A percentile compares a stretch with the other conserved stretches of the same genome.
Conservation (phyloP, 495 filamentous ascomycete species). For the Evernia prunastri region DNA sequence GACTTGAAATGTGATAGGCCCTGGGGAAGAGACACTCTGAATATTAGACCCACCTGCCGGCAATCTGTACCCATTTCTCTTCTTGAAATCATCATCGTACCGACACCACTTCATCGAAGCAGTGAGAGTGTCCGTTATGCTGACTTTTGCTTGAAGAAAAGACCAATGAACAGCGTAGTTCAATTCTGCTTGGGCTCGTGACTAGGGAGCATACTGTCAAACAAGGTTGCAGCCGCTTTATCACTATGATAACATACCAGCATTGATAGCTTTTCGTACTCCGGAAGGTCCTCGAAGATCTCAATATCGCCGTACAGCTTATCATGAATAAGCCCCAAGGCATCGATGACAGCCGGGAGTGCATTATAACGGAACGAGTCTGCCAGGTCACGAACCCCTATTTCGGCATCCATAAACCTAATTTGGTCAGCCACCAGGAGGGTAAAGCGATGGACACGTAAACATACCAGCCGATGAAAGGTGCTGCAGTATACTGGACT, state of each 20-base stretch:
- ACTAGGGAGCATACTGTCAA: neutral
- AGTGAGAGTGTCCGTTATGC: constrained; percentile 26
- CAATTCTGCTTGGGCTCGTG: constrained; percentile 27
- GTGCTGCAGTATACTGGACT: constrained; percentile 30
- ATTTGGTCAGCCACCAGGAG: neutral
- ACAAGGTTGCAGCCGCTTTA: neutral
- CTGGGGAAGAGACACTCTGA: too few relatives aligned
- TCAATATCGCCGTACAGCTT: constrained; percentile 14
- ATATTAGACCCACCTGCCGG: too few relatives aligned
- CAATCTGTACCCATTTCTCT: constrained; percentile 26
- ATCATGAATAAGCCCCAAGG: constrained; percentile 9
- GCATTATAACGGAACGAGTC: constrained; percentile 28
- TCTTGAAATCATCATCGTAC: constrained; percentile 26
- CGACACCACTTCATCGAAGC: constrained; percentile 29
- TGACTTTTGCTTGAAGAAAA: constrained; percentile 21
- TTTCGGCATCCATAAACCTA: constrained; percentile 31
- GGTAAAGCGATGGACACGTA: neutral
- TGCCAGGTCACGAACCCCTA: constrained; percentile 26
- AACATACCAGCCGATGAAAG: constrained; percentile 31
- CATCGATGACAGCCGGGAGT: constrained; percentile 22
- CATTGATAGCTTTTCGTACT: constrained; percentile 27
- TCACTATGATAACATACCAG: constrained; percentile 1
- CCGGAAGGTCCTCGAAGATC: constrained; percentile 26
- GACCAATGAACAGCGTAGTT: constrained; percentile 30
- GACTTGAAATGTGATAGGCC: too few relatives aligned